Evolutionary conservation across 176 grass and related monocot genomes (phyloP), one percentile per base, ranked within the genome.

Genomic region (Oryza longistaminata): DNA sequence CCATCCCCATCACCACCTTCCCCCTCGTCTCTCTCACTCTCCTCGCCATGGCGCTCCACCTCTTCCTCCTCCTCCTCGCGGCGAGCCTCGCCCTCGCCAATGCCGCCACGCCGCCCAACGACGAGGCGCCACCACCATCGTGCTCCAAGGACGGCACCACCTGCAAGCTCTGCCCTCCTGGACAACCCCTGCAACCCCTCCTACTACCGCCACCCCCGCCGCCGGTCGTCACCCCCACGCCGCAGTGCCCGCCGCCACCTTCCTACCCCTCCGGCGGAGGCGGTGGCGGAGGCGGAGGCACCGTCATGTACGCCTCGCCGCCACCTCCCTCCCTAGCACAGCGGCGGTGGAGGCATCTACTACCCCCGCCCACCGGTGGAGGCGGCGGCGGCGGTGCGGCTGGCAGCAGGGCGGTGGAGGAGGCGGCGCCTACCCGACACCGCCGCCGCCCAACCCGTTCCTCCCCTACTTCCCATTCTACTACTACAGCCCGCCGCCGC

Each of bases 391-490:
- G 82, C 2, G 76, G 82, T 0, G 29, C 9, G 71, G 27, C 21
- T 81, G 25, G 17, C 25, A 15, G 25, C 29, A 83, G 17, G 75
- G 22, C 7, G 68, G 71, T 0, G 72, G 82, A 5, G 80, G 82
- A 5, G 80, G 82, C 7, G 50, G 70, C 11, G 21, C 37, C 17
- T 90, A 93, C 87, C 66, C 83, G 43, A 81, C 91, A 7, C 95
- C 96, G 61, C 96, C 96, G 27, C 96, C 96, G 50, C 96, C 96
- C 19, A 98, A 98, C 81, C 96, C 96, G 1, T 94, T 98, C 91
- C 76, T 98, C 11, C 96, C 96, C 14, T 98, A 98, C 88, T 98
- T 91, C 89, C 96, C 96, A 2, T 98, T 98, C 80, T 98, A 95
- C 90, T 98, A 92, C 76, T 92, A 95, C 81, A 95, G 75, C 86